A percentile compares a stretch with the other conserved stretches of the same genome.
Evolutionary conservation across 768 basidiomycete species (phyloP).

Genomic region (Amanita subjunquillea): DNA sequence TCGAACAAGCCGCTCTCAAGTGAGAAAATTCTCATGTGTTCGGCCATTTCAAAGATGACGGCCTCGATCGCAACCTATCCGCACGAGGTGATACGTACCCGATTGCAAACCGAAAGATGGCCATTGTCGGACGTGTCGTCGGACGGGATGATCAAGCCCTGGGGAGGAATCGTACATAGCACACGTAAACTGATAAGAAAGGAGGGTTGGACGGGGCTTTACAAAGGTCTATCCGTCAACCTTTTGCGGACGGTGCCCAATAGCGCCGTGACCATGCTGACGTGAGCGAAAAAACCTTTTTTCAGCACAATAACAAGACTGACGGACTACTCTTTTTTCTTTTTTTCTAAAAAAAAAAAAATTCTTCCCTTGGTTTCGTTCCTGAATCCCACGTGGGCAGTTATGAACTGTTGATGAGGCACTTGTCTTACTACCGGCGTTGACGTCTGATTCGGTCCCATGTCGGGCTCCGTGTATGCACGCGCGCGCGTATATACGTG

Average conservation of each 20-base stretch:
- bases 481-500: not conserved
- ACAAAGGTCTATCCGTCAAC: constrained; percentile 91
- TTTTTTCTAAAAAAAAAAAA: not conserved
- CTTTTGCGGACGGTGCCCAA: constrained; percentile 92
- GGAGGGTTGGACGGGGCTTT: constrained; percentile 86
- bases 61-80: constrained; percentile 95
- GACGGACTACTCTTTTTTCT: not conserved
- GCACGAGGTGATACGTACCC: constrained; percentile 98
- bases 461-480: not conserved
- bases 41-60: constrained; percentile 91
- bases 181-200: constrained; percentile 61
- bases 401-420: constrained; percentile 46
- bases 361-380: not conserved
- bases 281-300: constrained; percentile 34
- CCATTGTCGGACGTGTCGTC: constrained; percentile 54
- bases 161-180: constrained; percentile 65
- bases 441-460: not conserved
- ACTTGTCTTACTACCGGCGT: constrained; percentile 20
- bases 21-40: constrained; percentile 74
- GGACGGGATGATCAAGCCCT: constrained; percentile 49
- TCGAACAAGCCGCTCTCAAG: constrained; percentile 42
- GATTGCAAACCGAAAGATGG: constrained; percentile 77
- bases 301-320: not conserved
- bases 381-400: constrained; percentile 15
- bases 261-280: constrained; percentile 91